These are phyloP conservation scores for Moniliophthora roreri DNA, from an alignment of 1,284 basidiomycete species.

Conservation along the genomic window DNA sequence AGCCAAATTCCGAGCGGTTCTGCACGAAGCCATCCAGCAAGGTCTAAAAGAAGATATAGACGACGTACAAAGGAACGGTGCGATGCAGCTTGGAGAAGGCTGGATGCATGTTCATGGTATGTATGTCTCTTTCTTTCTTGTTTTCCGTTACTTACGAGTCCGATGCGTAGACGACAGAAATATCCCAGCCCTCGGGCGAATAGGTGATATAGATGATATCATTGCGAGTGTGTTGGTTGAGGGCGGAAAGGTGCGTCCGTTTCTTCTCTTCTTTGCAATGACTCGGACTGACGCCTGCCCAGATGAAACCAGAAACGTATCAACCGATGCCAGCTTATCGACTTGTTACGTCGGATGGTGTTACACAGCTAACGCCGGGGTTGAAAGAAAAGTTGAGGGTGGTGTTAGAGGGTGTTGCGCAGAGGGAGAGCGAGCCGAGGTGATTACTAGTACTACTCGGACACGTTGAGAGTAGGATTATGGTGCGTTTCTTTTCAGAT, in stretches of 20 bases:
- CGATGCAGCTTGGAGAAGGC: conserved; percentile 62
- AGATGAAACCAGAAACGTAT: conserved; percentile 73
- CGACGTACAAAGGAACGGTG: conserved; percentile 63
- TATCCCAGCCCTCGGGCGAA: conserved; percentile 65
- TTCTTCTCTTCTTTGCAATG: neutral
- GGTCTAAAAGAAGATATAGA: conserved; percentile 59
- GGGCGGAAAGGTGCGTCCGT: conserved; percentile 55
- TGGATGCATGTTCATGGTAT: conserved; percentile 85
- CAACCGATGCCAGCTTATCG: conserved; percentile 80
- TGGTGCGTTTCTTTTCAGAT: too few relatives aligned
- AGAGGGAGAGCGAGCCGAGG: conserved; percentile 6
- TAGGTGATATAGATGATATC: conserved; percentile 81
- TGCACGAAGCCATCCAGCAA: conserved; percentile 58
- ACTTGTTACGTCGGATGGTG: conserved; percentile 68
- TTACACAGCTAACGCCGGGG: conserved; percentile 62
- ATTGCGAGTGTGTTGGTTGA: conserved; percentile 72
- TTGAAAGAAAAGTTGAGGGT: conserved; percentile 47
- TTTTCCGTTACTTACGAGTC: neutral
- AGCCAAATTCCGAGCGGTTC: conserved; percentile 58
- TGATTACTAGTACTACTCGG: neutral
- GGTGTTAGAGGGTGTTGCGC: conserved; percentile 16
- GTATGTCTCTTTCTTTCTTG: conserved; percentile 16
- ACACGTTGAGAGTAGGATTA: too few relatives aligned
- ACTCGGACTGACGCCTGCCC: neutral
- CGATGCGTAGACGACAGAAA: conserved; percentile 62